These are phyloP conservation scores for Phyllosticta citribraziliensis DNA, from an alignment of 2,329 filamentous ascomycete genomes.

Conservation along the genomic window DNA sequence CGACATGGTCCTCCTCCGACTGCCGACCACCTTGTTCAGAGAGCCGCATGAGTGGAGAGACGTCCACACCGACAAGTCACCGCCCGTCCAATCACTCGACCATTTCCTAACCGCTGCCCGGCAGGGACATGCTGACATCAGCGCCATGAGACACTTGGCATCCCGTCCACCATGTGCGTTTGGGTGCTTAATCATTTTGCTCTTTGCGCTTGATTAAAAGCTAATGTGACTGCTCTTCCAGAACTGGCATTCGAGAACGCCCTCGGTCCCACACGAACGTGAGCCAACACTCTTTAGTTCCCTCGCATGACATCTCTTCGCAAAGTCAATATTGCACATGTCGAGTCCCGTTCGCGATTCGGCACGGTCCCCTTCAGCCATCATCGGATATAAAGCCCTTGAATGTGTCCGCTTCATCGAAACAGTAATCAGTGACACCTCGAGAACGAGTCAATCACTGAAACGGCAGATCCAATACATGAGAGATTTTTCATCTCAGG, in stretches of 20 bases:
- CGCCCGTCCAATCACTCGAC: not conserved
- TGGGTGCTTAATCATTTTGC: not conserved
- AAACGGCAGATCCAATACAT: not conserved
- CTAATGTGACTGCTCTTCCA: not conserved
- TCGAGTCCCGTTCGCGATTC: not conserved
- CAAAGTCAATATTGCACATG: not conserved
- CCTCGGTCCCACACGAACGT: not conserved
- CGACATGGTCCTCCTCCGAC: not conserved
- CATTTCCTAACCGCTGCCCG: not conserved
- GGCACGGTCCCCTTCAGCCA: not conserved
- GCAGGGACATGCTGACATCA: not conserved
- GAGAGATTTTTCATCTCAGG: not conserved
- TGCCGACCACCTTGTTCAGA: not conserved
- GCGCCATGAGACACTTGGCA: not conserved
- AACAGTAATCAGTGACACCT: not conserved
- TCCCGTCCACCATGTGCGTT: not conserved
- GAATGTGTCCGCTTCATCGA: not conserved
- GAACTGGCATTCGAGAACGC: not conserved
- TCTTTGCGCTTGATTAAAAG: too few species aligned
- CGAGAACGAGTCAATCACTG: not conserved
- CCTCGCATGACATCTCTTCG: not conserved
- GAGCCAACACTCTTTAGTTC: not conserved
- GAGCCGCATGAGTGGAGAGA: not conserved
- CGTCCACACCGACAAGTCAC: not conserved
- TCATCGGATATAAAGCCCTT: not conserved